A percentile compares a stretch with the other conserved stretches of the same genome.
phyloP scores from a whole-genome alignment of 2,329 filamentous ascomycete genomes.

The Metarhizium guizhouense region DNA sequence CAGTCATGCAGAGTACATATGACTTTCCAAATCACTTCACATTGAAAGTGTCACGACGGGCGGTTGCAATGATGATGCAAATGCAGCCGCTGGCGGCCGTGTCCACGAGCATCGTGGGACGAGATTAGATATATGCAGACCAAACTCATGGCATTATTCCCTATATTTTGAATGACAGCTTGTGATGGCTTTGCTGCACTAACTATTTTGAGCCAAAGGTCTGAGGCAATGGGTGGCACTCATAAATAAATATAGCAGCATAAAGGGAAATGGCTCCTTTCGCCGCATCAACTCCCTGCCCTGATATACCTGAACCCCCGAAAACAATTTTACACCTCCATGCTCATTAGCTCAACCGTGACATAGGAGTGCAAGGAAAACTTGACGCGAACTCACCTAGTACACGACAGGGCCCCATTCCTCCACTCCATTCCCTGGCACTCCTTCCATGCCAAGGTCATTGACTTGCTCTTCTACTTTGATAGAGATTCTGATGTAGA shows the following conservation, averaged over 20 bases:
- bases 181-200: too few relatives aligned
- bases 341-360: not conserved
- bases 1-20: too few relatives aligned
- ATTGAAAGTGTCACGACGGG: too few relatives aligned
- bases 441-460: not conserved
- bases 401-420: slow-evolving; percentile 9
- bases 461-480: not conserved
- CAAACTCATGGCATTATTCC: too few relatives aligned
- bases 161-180: too few relatives aligned
- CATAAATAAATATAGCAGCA: not conserved
- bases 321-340: slow-evolving; percentile 2
- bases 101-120: too few relatives aligned
- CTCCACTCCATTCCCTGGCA: slow-evolving; percentile 6
- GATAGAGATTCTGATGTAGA: not conserved
- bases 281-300: not conserved
- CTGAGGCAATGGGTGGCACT: not conserved
- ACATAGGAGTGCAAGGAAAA: not conserved
- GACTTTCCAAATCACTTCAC: too few relatives aligned
- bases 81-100: too few relatives aligned
- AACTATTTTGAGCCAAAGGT: not conserved
- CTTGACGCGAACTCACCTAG: slow-evolving; percentile 7
- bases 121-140: too few relatives aligned
- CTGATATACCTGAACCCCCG: not conserved
- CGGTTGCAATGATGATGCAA: too few relatives aligned
- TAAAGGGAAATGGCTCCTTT: not conserved